phyloP scores from a whole-genome alignment of 164 flowering plant species.

The Taxillus chinensis region DNA sequence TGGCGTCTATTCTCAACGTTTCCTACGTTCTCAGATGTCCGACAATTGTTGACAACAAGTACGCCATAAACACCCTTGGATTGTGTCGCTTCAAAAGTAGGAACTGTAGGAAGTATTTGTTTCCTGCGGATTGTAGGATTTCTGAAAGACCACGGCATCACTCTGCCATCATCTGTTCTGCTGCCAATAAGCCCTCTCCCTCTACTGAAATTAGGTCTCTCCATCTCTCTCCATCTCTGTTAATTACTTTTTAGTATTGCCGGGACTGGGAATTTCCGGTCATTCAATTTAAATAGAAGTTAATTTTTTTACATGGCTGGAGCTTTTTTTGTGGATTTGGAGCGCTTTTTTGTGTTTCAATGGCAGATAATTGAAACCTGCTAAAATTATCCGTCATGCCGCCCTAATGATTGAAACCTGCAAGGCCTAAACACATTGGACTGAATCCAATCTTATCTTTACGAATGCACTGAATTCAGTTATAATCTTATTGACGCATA shows the following conservation, averaged over 20 bases:
- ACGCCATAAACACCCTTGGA: not conserved
- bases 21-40: slow-evolving; percentile 15
- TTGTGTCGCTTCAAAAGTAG: slow-evolving; percentile 11
- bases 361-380: too few species aligned
- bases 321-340: not conserved
- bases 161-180: slow-evolving; percentile 32
- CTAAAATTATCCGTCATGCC: too few species aligned
- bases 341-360: too few species aligned
- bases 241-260: not conserved
- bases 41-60: slow-evolving; percentile 6
- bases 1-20: slow-evolving; percentile 18
- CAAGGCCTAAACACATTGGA: too few species aligned
- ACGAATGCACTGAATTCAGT: too few species aligned
- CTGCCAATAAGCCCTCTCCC: slow-evolving; percentile 42
- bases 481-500: too few species aligned
- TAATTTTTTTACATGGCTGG: not conserved
- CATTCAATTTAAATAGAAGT: not conserved
- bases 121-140: not conserved
- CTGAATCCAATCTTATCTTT: too few species aligned
- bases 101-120: not conserved
- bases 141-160: slow-evolving; percentile 1
- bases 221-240: not conserved
- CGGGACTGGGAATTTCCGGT: not conserved
- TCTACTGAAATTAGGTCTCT: slow-evolving; percentile 37
- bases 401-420: too few species aligned